phyloP scores from a whole-genome alignment of 768 basidiomycete genomes.

The Kwoniella dejecticola region DNA sequence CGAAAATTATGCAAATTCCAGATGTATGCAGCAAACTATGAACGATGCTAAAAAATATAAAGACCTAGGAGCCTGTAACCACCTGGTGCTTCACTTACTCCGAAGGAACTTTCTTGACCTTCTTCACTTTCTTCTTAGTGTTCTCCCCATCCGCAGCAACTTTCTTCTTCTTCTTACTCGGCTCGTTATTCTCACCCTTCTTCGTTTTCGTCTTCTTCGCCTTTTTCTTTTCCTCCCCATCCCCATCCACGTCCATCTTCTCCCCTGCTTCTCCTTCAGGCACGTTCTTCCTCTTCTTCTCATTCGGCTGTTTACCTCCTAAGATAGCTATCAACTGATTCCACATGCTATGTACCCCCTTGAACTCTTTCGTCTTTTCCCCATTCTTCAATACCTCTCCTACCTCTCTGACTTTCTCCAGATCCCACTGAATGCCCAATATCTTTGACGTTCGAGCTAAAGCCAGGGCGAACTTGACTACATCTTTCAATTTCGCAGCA shows the following conservation, averaged over 20 bases:
- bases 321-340: conserved; percentile 62
- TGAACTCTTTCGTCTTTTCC: conserved; percentile 66
- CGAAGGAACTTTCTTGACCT: conserved; percentile 31
- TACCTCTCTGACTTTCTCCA: conserved; percentile 63
- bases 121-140: conserved; percentile 50
- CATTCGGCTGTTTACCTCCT: conserved; percentile 15
- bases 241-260: conserved; percentile 15
- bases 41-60: too few species aligned
- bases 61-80: too few species aligned
- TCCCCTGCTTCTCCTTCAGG: conserved; percentile 22
- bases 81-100: too few species aligned
- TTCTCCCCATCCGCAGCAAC: conserved; percentile 7
- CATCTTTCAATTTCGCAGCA: conserved; percentile 72
- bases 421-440: conserved; percentile 62
- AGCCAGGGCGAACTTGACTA: conserved; percentile 69
- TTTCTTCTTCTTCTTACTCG: conserved; percentile 9
- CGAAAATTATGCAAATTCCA: too few species aligned
- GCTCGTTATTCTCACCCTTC: conserved; percentile 21
- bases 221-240: neutral
- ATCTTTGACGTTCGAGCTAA: conserved; percentile 70
- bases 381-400: conserved; percentile 60
- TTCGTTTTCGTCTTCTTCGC: conserved; percentile 1
- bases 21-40: too few species aligned
- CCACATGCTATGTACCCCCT: conserved; percentile 66
- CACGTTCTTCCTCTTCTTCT: conserved; percentile 25